A percentile compares a stretch with the other conserved stretches of the same genome.
These are phyloP conservation scores for Strombidium stylifer DNA, from an alignment of 73 alveolate species.

Conservation along the genomic window DNA sequence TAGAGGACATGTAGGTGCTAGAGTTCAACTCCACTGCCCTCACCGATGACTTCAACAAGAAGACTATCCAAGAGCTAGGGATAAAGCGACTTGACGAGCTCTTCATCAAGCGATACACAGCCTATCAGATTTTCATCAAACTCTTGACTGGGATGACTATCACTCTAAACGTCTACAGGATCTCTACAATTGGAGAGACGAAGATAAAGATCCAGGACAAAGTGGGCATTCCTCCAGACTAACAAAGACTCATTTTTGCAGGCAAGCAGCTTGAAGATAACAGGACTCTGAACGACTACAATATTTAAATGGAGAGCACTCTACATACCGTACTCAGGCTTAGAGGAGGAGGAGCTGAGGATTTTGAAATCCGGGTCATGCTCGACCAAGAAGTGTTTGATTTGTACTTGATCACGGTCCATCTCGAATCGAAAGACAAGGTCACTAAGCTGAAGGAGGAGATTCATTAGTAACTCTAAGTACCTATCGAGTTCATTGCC, in stretches of 20 bases:
- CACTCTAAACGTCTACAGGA: constrained; percentile 18
- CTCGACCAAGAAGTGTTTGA: too few species aligned
- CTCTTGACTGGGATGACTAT: constrained; percentile 43
- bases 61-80: too few species aligned
- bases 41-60: too few species aligned
- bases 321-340: constrained; percentile 36
- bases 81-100: too few species aligned
- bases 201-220: background rate
- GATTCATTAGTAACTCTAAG: too few species aligned
- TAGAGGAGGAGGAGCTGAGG: constrained; percentile 43
- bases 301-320: constrained; percentile 39
- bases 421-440: too few species aligned
- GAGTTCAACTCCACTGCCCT: too few species aligned
- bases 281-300: constrained; percentile 23
- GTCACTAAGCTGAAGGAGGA: too few species aligned
- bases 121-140: constrained; percentile 50
- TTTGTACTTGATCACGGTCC: too few species aligned
- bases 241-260: constrained; percentile 30
- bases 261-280: constrained; percentile 48
- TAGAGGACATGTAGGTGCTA: too few species aligned
- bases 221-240: constrained; percentile 30
- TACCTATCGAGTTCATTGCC: too few species aligned
- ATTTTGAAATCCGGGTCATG: too few species aligned
- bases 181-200: background rate
- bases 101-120: constrained; percentile 50